Percentiles rank a stretch among this genome's conserved stretches.
phyloP scores from a whole-genome alignment of 2,329 filamentous ascomycete genomes.

The Diplocarpon rosae region DNA sequence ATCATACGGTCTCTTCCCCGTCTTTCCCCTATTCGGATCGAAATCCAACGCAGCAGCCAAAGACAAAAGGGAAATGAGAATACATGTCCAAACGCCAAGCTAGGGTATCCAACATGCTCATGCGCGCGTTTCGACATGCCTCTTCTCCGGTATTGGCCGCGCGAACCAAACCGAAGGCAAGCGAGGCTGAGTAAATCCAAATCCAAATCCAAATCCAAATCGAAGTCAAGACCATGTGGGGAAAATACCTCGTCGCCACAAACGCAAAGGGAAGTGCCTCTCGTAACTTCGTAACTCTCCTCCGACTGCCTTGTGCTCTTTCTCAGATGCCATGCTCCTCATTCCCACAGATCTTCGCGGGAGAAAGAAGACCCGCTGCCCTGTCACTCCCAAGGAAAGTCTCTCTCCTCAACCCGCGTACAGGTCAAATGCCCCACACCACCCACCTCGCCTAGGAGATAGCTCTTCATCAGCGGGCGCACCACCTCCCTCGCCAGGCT shows the following conservation, averaged over 20 bases:
- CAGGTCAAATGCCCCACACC: conserved; percentile 54
- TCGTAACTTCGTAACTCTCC: conserved; percentile 2
- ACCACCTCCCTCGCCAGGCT: conserved; percentile 71
- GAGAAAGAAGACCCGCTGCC: neutral
- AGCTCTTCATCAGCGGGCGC: conserved; percentile 74
- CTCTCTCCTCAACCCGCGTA: conserved; percentile 47
- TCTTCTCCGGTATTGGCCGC: neutral
- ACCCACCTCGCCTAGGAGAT: conserved; percentile 62
- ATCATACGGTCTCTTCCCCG: too few relatives aligned
- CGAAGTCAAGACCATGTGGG: too few relatives aligned
- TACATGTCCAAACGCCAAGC: conserved; percentile 3
- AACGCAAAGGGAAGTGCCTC: neutral
- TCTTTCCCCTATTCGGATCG: too few relatives aligned
- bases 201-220: too few relatives aligned
- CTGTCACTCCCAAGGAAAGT: conserved; percentile 44
- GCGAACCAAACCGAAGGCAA: neutral
- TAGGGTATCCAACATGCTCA: conserved; percentile 2
- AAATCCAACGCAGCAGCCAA: too few relatives aligned
- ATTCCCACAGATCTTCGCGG: neutral
- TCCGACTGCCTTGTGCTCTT: too few relatives aligned
- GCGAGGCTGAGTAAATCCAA: too few relatives aligned
- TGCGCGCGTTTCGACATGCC: neutral
- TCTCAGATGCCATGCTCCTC: too few relatives aligned
- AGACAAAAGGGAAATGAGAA: neutral
- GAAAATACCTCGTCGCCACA: neutral